A percentile compares a stretch with the other conserved stretches of the same genome.
Conservation (phyloP, 164 flowering plant species). For the Cinnamomum chago region DNA sequence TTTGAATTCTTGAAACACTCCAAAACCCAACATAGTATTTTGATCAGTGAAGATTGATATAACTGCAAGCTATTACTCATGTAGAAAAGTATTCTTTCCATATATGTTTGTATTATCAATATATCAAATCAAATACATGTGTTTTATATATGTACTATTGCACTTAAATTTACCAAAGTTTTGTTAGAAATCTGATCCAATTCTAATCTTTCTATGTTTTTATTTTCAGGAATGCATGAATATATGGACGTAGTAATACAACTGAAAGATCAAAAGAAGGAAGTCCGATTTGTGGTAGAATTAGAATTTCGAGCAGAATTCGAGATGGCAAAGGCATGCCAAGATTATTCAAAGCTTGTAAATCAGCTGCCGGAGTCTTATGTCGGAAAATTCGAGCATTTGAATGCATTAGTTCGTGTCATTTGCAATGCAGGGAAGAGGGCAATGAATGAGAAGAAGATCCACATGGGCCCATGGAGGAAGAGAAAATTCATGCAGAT, state of each 20-base stretch:
- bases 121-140: not conserved
- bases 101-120: not conserved
- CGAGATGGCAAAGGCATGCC: constrained; percentile 35
- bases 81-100: no score
- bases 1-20: no score
- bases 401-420: constrained; percentile 27
- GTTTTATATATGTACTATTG: not conserved
- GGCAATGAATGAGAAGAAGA: constrained; percentile 37
- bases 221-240: constrained; percentile 32
- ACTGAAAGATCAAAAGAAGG: constrained; percentile 22
- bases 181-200: no score
- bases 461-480: constrained; percentile 55
- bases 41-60: no score
- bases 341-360: constrained; percentile 27
- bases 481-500: constrained; percentile 44
- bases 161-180: not conserved
- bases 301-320: constrained; percentile 38
- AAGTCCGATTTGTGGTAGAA: constrained; percentile 28
- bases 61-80: no score
- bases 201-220: not conserved
- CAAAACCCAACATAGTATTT: no score
- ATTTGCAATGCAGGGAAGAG: constrained; percentile 41
- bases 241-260: constrained; percentile 32
- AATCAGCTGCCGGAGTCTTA: constrained; percentile 28
- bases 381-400: constrained; percentile 36